These are phyloP conservation scores for Aureobasidium sp. DNA, from an alignment of 2,329 filamentous ascomycete species.

Conservation along the genomic window DNA sequence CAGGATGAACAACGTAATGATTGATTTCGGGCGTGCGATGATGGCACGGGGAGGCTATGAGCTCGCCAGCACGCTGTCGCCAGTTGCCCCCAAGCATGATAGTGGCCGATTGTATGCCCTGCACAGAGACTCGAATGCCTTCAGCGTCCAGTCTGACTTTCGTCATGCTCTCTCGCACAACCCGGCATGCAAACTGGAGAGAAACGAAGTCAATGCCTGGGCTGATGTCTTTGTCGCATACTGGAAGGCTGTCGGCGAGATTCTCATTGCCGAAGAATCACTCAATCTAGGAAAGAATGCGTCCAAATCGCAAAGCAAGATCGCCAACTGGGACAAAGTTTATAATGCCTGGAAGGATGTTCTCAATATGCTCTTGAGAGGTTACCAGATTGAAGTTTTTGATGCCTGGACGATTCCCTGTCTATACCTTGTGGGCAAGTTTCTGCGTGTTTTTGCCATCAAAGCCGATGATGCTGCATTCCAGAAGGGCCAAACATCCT, in stretches of 20 bases:
- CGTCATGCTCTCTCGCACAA: conserved; percentile 60
- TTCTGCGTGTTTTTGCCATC: conserved; percentile 80
- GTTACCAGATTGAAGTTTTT: conserved; percentile 67
- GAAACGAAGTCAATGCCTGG: conserved; percentile 68
- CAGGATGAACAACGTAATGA: conserved; percentile 60
- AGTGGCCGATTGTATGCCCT: conserved; percentile 60
- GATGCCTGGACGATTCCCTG: conserved; percentile 89
- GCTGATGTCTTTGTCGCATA: conserved; percentile 73
- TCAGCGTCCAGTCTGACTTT: conserved; percentile 59
- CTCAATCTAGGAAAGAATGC: conserved; percentile 32
- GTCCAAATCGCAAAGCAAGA: conserved; percentile 15
- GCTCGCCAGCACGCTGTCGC: conserved; percentile 66
- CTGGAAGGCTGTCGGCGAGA: conserved; percentile 71
- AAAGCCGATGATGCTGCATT: conserved; percentile 66
- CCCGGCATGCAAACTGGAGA: conserved; percentile 33
- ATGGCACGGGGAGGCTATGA: conserved; percentile 56
- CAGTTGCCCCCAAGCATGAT: conserved; percentile 54
- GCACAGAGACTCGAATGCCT: conserved; percentile 59
- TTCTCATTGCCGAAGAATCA: conserved; percentile 57
- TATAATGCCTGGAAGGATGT: conserved; percentile 88
- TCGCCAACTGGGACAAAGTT: conserved; percentile 66
- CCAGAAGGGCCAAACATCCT: conserved; percentile 37
- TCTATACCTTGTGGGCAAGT: conserved; percentile 78
- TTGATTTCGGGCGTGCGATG: conserved; percentile 64
- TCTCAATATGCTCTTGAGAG: conserved; percentile 65